A percentile compares a stretch with the other conserved stretches of the same genome.
phyloP scores from a whole-genome alignment of 2,329 filamentous ascomycete genomes.

The Arthrobotrys iridis region DNA sequence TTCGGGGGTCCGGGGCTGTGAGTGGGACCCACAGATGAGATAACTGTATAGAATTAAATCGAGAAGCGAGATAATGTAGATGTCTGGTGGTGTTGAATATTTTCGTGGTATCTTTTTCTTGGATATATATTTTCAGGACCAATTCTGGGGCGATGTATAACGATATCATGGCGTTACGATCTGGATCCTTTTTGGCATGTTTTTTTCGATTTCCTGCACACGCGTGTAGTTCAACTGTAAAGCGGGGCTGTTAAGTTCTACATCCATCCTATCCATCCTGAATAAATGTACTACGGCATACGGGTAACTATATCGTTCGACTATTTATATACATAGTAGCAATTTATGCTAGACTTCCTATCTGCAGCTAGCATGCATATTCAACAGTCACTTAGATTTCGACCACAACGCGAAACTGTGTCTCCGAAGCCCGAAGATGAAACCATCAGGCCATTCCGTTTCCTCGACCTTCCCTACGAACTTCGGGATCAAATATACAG shows the following conservation, averaged over 20 bases:
- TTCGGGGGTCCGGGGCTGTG: conserved; percentile 66
- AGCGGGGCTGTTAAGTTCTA: no score
- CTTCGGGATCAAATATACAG: not conserved
- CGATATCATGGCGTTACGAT: conserved; percentile 50
- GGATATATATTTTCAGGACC: not conserved
- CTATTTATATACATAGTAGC: no score
- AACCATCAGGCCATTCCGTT: not conserved
- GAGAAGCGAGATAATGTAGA: no score
- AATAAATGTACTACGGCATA: no score
- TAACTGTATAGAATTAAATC: not conserved
- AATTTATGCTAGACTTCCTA: no score
- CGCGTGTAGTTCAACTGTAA: no score
- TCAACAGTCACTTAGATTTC: no score
- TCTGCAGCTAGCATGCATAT: no score
- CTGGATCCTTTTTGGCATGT: not conserved
- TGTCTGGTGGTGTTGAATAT: not conserved
- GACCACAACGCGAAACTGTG: no score
- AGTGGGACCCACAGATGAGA: not conserved
- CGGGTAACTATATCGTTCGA: no score
- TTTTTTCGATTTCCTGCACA: not conserved
- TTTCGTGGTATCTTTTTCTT: not conserved
- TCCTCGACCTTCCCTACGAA: not conserved
- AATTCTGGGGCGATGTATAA: conserved; percentile 17
- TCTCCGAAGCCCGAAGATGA: no score
- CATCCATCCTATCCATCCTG: no score